phyloP scores from a whole-genome alignment of 768 basidiomycete species.

The Cubamyces sp. region DNA sequence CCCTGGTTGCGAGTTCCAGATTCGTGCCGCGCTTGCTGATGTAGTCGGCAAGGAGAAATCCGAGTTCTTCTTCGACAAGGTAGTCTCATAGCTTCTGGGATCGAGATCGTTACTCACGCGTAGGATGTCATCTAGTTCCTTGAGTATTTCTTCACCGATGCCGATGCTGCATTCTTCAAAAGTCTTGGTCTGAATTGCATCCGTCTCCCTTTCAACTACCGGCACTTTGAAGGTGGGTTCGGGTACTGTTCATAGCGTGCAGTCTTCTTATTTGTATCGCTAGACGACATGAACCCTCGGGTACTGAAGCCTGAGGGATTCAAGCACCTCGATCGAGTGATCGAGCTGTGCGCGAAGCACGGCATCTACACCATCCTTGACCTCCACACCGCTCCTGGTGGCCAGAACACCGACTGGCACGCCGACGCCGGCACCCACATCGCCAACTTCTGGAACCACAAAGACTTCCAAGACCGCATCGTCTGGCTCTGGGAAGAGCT shows the following conservation, averaged over 20 bases:
- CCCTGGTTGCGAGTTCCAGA: conserved; percentile 82
- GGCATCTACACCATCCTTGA: conserved; percentile 84
- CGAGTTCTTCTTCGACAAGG: conserved; percentile 86
- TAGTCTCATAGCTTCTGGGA: conserved; percentile 27
- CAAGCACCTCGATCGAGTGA: conserved; percentile 83
- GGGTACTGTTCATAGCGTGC: not conserved
- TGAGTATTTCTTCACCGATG: conserved; percentile 81
- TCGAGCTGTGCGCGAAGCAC: conserved; percentile 72
- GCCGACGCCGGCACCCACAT: conserved; percentile 71
- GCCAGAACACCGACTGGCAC: conserved; percentile 83
- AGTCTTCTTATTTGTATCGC: conserved; percentile 21
- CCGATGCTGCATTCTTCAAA: conserved; percentile 77
- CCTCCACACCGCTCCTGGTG: conserved; percentile 73
- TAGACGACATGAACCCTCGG: conserved; percentile 77
- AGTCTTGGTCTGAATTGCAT: conserved; percentile 81
- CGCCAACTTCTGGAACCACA: conserved; percentile 79
- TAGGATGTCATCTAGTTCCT: conserved; percentile 56
- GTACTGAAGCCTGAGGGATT: conserved; percentile 76
- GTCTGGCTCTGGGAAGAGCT: conserved; percentile 79
- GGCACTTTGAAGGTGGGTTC: conserved; percentile 62
- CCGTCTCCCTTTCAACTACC: conserved; percentile 75
- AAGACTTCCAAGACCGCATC: conserved; percentile 79
- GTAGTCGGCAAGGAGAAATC: conserved; percentile 70
- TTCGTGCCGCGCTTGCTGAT: conserved; percentile 68
- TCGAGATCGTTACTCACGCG: conserved; percentile 39